Conservation (phyloP, 169 alveolate species). For the Ichthyophthirius multifiliis region DNA sequence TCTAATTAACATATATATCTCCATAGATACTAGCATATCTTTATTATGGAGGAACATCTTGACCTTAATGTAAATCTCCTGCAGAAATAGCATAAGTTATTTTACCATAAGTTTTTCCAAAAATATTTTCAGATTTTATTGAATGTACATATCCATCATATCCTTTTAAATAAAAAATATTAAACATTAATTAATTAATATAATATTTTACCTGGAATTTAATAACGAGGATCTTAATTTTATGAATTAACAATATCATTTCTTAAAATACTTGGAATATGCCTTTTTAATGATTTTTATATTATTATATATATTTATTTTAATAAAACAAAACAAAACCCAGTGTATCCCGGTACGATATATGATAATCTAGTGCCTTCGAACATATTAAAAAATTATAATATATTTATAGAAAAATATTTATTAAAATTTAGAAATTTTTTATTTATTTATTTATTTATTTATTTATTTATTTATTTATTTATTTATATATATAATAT, state of each 20-base stretch:
- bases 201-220: conserved; percentile 36
- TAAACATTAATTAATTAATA: neutral
- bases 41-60: conserved; percentile 39
- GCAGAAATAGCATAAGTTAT: conserved; percentile 26
- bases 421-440: too few species aligned
- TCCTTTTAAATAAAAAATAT: neutral
- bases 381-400: too few species aligned
- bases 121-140: conserved; percentile 38
- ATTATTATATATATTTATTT: neutral
- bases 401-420: too few species aligned
- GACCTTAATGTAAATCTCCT: conserved; percentile 37
- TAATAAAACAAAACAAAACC: neutral
- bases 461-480: too few species aligned
- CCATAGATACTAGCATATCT: conserved; percentile 18
- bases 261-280: conserved; percentile 26
- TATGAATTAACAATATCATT: neutral
- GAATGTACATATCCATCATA: conserved; percentile 41
- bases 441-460: too few species aligned
- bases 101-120: conserved; percentile 42
- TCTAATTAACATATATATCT: conserved; percentile 32
- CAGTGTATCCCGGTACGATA: conserved; percentile 48
- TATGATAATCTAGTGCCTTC: conserved; percentile 47
- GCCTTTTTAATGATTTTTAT: neutral
- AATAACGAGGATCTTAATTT: conserved; percentile 31
- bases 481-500: too few species aligned